Conservation (phyloP, 192 early-diverging fungal genomes). For the Oehlia diaphana region DNA sequence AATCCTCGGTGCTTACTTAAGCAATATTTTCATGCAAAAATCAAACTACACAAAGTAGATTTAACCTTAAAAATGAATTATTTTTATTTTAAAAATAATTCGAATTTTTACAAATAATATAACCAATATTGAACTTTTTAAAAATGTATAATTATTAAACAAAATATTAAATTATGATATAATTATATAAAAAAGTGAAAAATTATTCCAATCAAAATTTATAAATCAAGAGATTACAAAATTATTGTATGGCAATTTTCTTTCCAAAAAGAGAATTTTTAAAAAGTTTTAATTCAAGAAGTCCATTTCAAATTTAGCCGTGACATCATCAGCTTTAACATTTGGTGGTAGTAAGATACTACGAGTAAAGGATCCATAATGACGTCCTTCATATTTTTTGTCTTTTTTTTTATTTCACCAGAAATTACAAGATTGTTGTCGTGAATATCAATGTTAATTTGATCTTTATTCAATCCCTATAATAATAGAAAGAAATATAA, state of each 20-base stretch:
- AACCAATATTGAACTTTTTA: too few relatives aligned
- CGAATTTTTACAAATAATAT: too few relatives aligned
- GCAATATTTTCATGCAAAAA: too few relatives aligned
- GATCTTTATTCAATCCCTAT: constrained; percentile 53
- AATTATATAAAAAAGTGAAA: too few relatives aligned
- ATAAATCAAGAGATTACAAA: too few relatives aligned
- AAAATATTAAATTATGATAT: too few relatives aligned
- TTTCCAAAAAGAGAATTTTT: constrained; percentile 43
- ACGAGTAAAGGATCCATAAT: constrained; percentile 50
- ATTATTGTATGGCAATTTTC: constrained; percentile 45
- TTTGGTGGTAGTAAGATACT: constrained; percentile 47
- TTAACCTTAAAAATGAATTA: too few relatives aligned
- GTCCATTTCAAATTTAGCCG: constrained; percentile 58
- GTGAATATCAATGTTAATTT: constrained; percentile 50
- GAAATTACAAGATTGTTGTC: constrained; percentile 50
- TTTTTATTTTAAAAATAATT: too few relatives aligned
- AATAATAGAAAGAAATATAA: not conserved
- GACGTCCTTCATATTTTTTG: constrained; percentile 47
- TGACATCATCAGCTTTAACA: constrained; percentile 46
- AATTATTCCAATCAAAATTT: too few relatives aligned
- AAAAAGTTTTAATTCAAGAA: constrained; percentile 48
- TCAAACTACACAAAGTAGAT: too few relatives aligned
- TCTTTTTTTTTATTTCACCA: constrained; percentile 43
- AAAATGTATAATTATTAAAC: too few relatives aligned
- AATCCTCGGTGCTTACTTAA: too few relatives aligned